Conservation (phyloP, 805 yeast species). For the Teunomyces cretensis region DNA sequence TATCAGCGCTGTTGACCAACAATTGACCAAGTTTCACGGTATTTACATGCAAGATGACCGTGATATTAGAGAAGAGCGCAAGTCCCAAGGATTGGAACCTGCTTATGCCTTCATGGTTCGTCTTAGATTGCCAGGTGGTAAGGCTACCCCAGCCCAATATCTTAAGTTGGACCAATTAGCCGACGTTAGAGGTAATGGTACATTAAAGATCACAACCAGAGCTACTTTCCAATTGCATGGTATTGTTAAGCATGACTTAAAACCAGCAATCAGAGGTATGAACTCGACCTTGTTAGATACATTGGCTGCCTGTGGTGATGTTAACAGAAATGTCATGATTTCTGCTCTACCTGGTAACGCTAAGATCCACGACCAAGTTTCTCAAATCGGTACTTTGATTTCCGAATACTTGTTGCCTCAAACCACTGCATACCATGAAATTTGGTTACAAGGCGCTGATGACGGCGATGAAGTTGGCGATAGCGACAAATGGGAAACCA, state of each 20-base stretch:
- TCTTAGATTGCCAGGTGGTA: slow-evolving; percentile 92
- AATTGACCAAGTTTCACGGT: slow-evolving; percentile 95
- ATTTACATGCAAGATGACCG: slow-evolving; percentile 98
- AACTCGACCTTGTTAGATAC: slow-evolving; percentile 90
- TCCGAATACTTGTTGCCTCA: slow-evolving; percentile 84
- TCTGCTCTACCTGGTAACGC: slow-evolving; percentile 88
- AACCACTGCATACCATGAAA: slow-evolving; percentile 95
- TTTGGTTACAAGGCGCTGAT: slow-evolving; percentile 90
- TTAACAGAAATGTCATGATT: slow-evolving; percentile 91
- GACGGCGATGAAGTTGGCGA: slow-evolving; percentile 68
- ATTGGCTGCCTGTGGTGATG: slow-evolving; percentile 98
- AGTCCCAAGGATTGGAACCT: slow-evolving; percentile 90
- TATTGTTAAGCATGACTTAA: slow-evolving; percentile 83
- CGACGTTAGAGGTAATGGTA: slow-evolving; percentile 83
- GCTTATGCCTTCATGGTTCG: slow-evolving; percentile 97
- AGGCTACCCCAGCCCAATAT: slow-evolving; percentile 87
- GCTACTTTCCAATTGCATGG: slow-evolving; percentile 98
- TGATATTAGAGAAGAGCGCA: slow-evolving; percentile 90
- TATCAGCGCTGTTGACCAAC: slow-evolving; percentile 86
- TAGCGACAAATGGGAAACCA: slow-evolving; percentile 58
- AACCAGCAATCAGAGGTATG: slow-evolving; percentile 90
- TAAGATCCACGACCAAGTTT: slow-evolving; percentile 74
- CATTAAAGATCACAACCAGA: slow-evolving; percentile 91
- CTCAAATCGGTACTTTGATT: slow-evolving; percentile 58
- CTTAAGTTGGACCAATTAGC: slow-evolving; percentile 79